Base-by-base conservation (phyloP, 2,329 filamentous ascomycete genomes). In the Colletotrichum endophyticum region DNA sequence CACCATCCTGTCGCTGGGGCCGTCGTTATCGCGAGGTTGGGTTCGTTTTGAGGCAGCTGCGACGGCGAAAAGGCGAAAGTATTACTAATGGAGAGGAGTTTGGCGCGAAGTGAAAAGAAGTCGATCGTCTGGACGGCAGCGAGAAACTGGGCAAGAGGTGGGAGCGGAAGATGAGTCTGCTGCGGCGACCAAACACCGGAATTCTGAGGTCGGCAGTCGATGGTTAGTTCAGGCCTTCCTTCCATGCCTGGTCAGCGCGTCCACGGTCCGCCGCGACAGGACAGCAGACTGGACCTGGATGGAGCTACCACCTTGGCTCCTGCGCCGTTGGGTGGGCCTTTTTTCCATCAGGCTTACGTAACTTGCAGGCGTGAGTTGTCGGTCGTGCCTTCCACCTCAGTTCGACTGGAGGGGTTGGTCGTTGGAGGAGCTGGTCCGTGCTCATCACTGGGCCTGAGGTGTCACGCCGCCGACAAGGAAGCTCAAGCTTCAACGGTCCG, bases 191-290 rank as follows among this genome's bases (percentile, higher is more conserved):
- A 69, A 66, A 76, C 59, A 70, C 64, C n/a, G 44, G 69, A 74
- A 69, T 62, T 34, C 57, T 74, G 64, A 74, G 70, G 70, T 76
- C 73, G 64, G 57, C 70, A 73, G 70, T 28, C 61, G 57, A 56
- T 76, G 73, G 28, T 73, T 53, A 53, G 69, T 61, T 75, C 69
- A 68, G 69, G 73, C 67, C 62, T 71, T 57, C 64, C 56, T 62
- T 34, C 63, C 32, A n/a, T 70, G 36, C 59, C 30, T 32, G 32
- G 70, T 73, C 74, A 76, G 70, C 74, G 74, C 74, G 74, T 73
- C 70, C 71, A 76, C 64, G 70, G 70, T 64, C 73, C 59, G 74
- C 68, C 73, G 74, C 74, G 74, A 76, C 57, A 63, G 57, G 70
- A 76, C 57, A 63, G 57, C 68, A 49, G 44, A 62, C 34, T 56